Conservation (phyloP, 2,329 filamentous ascomycete genomes). For the Alternaria brassicicola region DNA sequence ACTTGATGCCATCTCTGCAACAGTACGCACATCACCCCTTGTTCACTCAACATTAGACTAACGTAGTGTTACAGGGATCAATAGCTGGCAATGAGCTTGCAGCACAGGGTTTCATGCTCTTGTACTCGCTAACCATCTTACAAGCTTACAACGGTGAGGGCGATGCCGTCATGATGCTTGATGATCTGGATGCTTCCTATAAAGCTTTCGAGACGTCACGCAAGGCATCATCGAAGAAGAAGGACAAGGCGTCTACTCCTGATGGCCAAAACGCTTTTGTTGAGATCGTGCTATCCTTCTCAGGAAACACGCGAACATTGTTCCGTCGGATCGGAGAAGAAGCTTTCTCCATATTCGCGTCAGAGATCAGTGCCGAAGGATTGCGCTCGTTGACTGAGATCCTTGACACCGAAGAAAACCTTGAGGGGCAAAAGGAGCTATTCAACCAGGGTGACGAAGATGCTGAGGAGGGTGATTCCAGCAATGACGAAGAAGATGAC, state of each 20-base stretch:
- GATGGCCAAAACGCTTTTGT: conserved; percentile 61
- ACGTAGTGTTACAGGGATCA: conserved; percentile 26
- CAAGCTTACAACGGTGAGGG: conserved; percentile 90
- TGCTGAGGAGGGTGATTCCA: conserved; percentile 51
- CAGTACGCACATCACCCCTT: conserved; percentile 16
- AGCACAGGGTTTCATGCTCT: conserved; percentile 72
- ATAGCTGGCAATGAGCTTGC: conserved; percentile 42
- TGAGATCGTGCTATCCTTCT: conserved; percentile 88
- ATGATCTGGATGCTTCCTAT: conserved; percentile 73
- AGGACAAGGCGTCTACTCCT: conserved; percentile 28
- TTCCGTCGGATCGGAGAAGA: conserved; percentile 87
- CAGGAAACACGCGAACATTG: conserved; percentile 81
- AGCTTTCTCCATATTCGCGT: conserved; percentile 83
- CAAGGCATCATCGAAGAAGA: conserved; percentile 62
- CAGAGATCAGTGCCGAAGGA: conserved; percentile 74
- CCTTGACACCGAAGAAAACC: conserved; percentile 77
- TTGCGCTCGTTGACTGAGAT: conserved; percentile 72
- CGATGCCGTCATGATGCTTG: conserved; percentile 80
- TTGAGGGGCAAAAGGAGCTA: conserved; percentile 82
- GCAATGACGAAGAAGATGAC: conserved; percentile 55
- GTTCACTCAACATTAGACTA: not conserved
- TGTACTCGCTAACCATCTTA: conserved; percentile 83
- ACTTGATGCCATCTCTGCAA: conserved; percentile 37
- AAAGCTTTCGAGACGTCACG: conserved; percentile 68
- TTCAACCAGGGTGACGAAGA: conserved; percentile 67